Evolutionary conservation across 805 yeast genomes (phyloP).

Genomic region (Saturnispora sanitii): DNA sequence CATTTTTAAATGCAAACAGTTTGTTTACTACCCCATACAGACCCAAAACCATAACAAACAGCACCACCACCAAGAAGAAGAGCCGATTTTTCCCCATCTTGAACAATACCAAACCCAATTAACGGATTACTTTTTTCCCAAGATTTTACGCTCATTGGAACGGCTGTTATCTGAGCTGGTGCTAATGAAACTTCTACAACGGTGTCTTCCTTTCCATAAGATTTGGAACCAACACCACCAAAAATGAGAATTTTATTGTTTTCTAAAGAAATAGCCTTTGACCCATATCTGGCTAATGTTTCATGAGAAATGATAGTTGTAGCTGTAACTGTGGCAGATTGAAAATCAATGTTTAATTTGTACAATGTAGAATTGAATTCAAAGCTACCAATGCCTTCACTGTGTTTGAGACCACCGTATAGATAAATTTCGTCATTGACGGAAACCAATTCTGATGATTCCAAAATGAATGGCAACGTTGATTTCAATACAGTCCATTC

Average conservation of each 20-base stretch:
- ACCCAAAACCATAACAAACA: slow-evolving; percentile 74
- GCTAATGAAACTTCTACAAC: slow-evolving; percentile 29
- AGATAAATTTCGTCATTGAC: slow-evolving; percentile 29
- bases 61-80: slow-evolving; percentile 58
- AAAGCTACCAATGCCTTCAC: slow-evolving; percentile 6
- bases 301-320: slow-evolving; percentile 19
- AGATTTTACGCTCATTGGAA: slow-evolving; percentile 25
- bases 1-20: neutral
- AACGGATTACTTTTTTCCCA: slow-evolving; percentile 40
- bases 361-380: slow-evolving; percentile 28
- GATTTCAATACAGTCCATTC: slow-evolving; percentile 6
- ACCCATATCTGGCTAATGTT: slow-evolving; percentile 40
- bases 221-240: slow-evolving; percentile 20
- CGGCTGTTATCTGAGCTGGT: slow-evolving; percentile 13
- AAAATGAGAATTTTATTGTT: slow-evolving; percentile 10
- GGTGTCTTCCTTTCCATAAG: slow-evolving; percentile 28
- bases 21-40: slow-evolving; percentile 33
- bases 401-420: slow-evolving; percentile 36
- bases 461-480: slow-evolving; percentile 3
- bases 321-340: slow-evolving; percentile 15
- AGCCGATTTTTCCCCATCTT: slow-evolving; percentile 13
- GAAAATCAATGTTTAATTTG: slow-evolving; percentile 21
- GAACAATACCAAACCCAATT: slow-evolving; percentile 39
- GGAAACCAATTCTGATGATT: slow-evolving; percentile 4
- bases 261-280: slow-evolving; percentile 1